phyloP scores from a whole-genome alignment of 2,329 filamentous ascomycete species.

The Aspergillus ochraceoroseus region DNA sequence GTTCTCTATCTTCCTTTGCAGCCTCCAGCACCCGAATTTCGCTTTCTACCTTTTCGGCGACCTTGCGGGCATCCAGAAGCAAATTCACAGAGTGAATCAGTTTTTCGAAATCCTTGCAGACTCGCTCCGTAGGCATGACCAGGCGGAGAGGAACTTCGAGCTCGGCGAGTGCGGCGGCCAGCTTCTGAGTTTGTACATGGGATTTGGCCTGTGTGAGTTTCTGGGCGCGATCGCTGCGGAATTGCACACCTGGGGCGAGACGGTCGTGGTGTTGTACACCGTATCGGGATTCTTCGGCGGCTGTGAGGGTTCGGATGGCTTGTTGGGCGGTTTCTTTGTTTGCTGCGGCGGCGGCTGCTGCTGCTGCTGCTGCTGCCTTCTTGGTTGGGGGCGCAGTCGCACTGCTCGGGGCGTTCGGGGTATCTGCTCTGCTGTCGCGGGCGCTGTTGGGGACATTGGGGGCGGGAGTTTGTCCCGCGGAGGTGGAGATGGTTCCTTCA shows the following conservation, averaged over 20 bases:
- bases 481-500: constrained; percentile 50
- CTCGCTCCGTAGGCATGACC: constrained; percentile 49
- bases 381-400: constrained; percentile 28
- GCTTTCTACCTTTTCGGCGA: constrained; percentile 46
- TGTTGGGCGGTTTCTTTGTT: constrained; percentile 38
- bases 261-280: constrained; percentile 83
- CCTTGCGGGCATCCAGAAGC: constrained; percentile 46
- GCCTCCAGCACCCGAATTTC: constrained; percentile 47
- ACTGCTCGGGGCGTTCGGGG: constrained; percentile 32
- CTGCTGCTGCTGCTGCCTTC: constrained; percentile 34
- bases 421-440: constrained; percentile 37
- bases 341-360: constrained; percentile 37
- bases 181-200: constrained; percentile 48
- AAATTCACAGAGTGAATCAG: constrained; percentile 46
- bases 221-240: constrained; percentile 62
- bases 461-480: constrained; percentile 51
- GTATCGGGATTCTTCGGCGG: constrained; percentile 71
- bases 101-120: constrained; percentile 48
- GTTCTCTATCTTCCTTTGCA: constrained; percentile 39
- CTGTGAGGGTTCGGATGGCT: constrained; percentile 65
- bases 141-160: constrained; percentile 45
- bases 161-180: constrained; percentile 46
- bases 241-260: constrained; percentile 77
- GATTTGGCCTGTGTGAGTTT: constrained; percentile 50
- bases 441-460: constrained; percentile 35